Evolutionary conservation across 345 rosid species (phyloP), one percentile per base, ranked within the genome.

Genomic region (Mercurialis annua): DNA sequence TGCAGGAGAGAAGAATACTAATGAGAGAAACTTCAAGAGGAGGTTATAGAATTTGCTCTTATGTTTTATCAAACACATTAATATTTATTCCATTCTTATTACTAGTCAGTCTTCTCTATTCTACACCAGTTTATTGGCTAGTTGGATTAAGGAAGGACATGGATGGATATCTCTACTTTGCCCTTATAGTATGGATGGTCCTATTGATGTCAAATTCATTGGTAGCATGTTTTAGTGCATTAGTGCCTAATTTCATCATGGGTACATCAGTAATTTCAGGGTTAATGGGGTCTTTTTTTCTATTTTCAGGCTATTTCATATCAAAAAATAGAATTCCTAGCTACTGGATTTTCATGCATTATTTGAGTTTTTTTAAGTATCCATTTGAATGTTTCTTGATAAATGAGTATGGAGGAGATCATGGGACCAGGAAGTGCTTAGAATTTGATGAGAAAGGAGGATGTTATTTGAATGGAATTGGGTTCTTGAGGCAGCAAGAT

Each of bases 191-290:
- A 0, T 92, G 96, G 97, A 73, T 88, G 85, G 86, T 88, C 44
- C 80, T 86, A 48, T 66, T 82, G 24, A 88, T 88, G 96, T 84
- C 97, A 26, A 90, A 90, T 71, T 92, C 98, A 6, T 88, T 92
- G 21, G 96, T 90, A 21, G 89, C 93, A 17, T 88, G 97, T 77
- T 88, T 92, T 75, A 88, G 98, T 77, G 97, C 92, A 10, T 88
- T 92, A 12, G 97, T 90, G 64, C 98, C 95, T 8, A 90, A 90
- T 73, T 92, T 92, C 80, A 90, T 92, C 64, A 88, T 86, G 97
- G 98, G 97, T 47, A 90, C 87, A 61, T 92, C 98, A 38, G 84
- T 90, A 20, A 92, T 92, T 69, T 71, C 96, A 33, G 96, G 98
- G 27, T 78, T 92, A 16, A 85, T 92, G 87, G 97, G 96, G 54